Conservation (phyloP, 2,329 filamentous ascomycete genomes). For the Ophioceras dolichostomum region DNA sequence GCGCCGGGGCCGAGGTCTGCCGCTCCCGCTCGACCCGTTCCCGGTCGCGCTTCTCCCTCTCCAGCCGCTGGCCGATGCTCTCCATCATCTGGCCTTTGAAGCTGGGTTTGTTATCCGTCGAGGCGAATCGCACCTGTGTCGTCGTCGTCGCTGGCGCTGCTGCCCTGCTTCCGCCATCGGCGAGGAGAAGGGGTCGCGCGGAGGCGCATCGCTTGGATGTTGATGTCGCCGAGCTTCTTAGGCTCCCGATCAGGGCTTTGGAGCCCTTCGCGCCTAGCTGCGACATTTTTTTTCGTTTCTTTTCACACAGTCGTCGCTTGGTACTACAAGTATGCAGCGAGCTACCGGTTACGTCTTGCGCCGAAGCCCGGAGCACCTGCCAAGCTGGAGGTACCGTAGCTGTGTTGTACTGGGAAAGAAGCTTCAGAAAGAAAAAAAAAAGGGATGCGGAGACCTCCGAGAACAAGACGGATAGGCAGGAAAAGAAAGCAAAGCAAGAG, state of each 20-base stretch:
- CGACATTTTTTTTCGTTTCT: no score
- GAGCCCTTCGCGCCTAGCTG: conserved; percentile 1
- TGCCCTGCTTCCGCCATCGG: neutral
- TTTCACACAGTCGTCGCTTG: no score
- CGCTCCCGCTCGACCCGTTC: conserved; percentile 27
- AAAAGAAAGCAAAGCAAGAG: no score
- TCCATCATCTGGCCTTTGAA: conserved; percentile 44
- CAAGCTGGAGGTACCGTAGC: no score
- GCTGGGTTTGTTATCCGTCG: conserved; percentile 9
- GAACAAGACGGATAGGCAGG: no score
- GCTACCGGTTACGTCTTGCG: no score
- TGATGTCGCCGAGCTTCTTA: neutral
- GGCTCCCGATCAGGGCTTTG: conserved; percentile 3
- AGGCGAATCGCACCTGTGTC: conserved; percentile 5
- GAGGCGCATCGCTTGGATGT: no score
- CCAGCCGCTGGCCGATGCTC: conserved; percentile 35
- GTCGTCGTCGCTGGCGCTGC: neutral
- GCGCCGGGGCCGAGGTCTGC: conserved; percentile 22
- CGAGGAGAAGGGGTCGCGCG: neutral
- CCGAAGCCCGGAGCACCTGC: no score
- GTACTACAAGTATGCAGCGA: no score
- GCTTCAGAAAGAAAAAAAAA: no score
- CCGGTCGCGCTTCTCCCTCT: conserved; percentile 33
- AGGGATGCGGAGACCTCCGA: no score
- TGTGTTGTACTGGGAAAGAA: no score